Conservation (phyloP, 2,329 filamentous ascomycete species). For the Colletotrichum spinosum region DNA sequence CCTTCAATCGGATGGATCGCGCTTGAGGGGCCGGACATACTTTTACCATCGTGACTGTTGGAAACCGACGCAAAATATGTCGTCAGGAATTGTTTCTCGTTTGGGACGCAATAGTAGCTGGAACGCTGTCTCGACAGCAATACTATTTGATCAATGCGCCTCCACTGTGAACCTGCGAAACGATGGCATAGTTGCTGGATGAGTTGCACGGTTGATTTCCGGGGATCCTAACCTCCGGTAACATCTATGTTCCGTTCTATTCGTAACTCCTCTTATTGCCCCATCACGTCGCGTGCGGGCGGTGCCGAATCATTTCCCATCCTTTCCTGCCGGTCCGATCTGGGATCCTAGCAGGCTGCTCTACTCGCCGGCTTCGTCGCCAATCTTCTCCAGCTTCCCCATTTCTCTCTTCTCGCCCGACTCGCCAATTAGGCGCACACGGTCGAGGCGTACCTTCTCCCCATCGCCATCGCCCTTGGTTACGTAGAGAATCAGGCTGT, state of each 20-base stretch:
- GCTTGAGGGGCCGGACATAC: conserved; percentile 58
- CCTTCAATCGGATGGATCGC: conserved; percentile 19
- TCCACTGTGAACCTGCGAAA: too few relatives aligned
- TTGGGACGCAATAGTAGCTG: background rate
- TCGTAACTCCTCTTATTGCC: conserved; percentile 30
- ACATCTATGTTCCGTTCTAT: conserved; percentile 17
- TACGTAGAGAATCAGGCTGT: conserved; percentile 87
- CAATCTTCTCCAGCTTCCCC: conserved; percentile 96
- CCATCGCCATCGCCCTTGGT: conserved; percentile 85
- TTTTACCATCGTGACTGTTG: background rate
- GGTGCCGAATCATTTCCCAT: conserved; percentile 14
- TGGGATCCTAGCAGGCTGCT: background rate
- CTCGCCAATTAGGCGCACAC: conserved; percentile 86
- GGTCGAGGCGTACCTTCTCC: conserved; percentile 87
- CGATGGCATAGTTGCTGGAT: too few relatives aligned
- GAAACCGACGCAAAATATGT: background rate
- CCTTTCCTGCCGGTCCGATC: conserved; percentile 12
- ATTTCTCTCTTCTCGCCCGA: conserved; percentile 90
- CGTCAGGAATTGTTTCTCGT: background rate
- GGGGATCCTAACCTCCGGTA: too few relatives aligned
- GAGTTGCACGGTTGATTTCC: too few relatives aligned
- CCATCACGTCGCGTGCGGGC: conserved; percentile 8
- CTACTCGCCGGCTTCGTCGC: conserved; percentile 76
- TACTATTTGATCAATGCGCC: too few relatives aligned
- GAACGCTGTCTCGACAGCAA: too few relatives aligned